Evolutionary conservation across 2,329 filamentous ascomycete genomes (phyloP), one percentile per base, ranked within the genome.

Genomic region (Huntiella savannae): DNA sequence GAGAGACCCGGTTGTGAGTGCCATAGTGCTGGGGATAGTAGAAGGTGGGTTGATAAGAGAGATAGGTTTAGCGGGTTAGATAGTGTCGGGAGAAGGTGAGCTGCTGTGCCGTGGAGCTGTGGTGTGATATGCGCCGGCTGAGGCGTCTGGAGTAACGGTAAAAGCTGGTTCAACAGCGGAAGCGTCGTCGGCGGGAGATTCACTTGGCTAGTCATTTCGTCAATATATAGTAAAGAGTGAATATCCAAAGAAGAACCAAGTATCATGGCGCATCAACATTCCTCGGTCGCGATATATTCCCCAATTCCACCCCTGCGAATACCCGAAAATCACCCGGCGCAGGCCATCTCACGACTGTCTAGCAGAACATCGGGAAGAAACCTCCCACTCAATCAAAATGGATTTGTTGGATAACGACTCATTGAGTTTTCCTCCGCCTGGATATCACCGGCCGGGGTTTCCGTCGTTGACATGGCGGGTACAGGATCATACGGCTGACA

Each of bases 381-480:
- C 33, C 33, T 46, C 38, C 17, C 40, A 40, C 47, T 59, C 22
- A 7, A 28, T 28, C 22, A 28, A 28, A 28, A 28, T 28, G 22
- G 22, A 28, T 10, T 28, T 28, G 5, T 28, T 28, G 8, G 22
- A 28, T 28, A 28, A 28, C 22, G 22, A 28, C 22, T 28, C 22
- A 10, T 10, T 28, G 22, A 28, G 6, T 28, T 28, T 28, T 28
- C 22, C 22, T 28, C 70, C 70, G 12, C 43, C 55, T 10, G 53
- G 52, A 58, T 91, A 93, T 64, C 59, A 61, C 19, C 72, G 73
- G 16, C 85, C 85, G 15, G 59, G 66, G 4, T 95, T 92, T 58
- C 86, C 86, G 1, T 83, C 82, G 34, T 76, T 95, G 50, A 85
- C 85, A 64, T 80, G 83, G 73, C 77, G 80, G 33, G 59, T 57